Base-by-base conservation (phyloP, 306 rosid species). In the Quercus gilva region DNA sequence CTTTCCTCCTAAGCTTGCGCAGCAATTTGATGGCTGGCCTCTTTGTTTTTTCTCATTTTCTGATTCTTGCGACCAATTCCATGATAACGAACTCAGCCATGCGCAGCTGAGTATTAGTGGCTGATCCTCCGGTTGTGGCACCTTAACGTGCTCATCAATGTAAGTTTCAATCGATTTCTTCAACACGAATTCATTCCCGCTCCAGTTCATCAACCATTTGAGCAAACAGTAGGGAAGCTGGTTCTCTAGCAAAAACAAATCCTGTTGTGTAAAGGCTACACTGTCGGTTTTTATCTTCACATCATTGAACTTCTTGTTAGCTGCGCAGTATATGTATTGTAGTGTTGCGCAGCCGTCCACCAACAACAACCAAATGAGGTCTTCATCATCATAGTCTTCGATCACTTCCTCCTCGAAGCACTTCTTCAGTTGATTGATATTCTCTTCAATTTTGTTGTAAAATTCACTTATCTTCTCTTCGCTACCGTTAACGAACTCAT, bases 241-340 rank as follows among this genome's bases (percentile, higher is more conserved):
- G 21, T 83, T 83, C 74, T 83, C 86, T 19, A 83, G 67, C 69
- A 83, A 59, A 73, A 83, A 69, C 73, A 78, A 52, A 61, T 78
- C 86, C 15, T 74, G 76, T 10, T 59, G 73, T 2, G 57, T 17
- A 8, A 76, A 49, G 33, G 49, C 65, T 0, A 33, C 2, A 6
- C 13, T 58, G 5, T 81, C 77, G 0, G 14, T 33, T 51, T 81
- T 75, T 17, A 75, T 49, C 12, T 49, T 49, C 14, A 74, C 14
- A 4, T 21, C 9, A 12, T 28, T 1, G 0, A 71, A n/a, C 4
- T 4, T 6, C 0, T 13, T 2, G 3, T 51, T 0, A 18, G 19
- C 0, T 26, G 12, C 21, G 23, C 72, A 20, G 10, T 35, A 10
- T 14, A 69, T 69, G 73, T 52, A 81, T 14, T 71, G 67, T 4